Conservation (phyloP, 2,329 filamentous ascomycete species). For the Trichoderma asperellum region DNA sequence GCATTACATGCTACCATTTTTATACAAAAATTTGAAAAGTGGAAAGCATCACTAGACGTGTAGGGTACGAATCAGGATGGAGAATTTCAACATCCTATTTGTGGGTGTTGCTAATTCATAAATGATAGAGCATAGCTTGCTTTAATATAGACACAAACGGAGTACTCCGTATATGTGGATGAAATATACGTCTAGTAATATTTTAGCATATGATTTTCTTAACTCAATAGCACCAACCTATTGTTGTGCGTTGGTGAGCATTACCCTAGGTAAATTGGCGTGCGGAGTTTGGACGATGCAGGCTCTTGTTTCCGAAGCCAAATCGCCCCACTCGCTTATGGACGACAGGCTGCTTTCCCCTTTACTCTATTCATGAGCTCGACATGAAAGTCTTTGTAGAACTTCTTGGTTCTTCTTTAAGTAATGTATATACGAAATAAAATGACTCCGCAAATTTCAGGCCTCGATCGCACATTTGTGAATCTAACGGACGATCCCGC, state of each 20-base stretch:
- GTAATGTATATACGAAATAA: background rate
- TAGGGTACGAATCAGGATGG: background rate
- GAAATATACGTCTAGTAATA: background rate
- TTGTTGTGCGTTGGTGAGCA: background rate
- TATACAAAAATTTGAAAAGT: background rate
- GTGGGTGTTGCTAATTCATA: background rate
- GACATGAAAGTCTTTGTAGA: background rate
- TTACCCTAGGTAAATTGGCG: background rate
- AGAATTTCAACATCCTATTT: background rate
- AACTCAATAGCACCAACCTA: background rate
- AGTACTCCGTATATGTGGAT: background rate
- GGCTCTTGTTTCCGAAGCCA: background rate
- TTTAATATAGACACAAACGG: background rate
- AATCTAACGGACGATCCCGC: conserved; percentile 21
- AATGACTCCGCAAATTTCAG: background rate
- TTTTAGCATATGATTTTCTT: background rate
- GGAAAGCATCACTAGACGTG: background rate
- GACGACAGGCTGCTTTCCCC: background rate
- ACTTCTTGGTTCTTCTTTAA: no score
- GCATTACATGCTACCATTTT: conserved; percentile 3
- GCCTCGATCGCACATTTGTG: conserved; percentile 17
- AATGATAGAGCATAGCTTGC: background rate
- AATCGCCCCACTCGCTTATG: background rate
- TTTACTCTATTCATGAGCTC: background rate
- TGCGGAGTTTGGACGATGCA: background rate